Base-by-base conservation (phyloP, 73 alveolate genomes). In the Effrenium voratum region DNA sequence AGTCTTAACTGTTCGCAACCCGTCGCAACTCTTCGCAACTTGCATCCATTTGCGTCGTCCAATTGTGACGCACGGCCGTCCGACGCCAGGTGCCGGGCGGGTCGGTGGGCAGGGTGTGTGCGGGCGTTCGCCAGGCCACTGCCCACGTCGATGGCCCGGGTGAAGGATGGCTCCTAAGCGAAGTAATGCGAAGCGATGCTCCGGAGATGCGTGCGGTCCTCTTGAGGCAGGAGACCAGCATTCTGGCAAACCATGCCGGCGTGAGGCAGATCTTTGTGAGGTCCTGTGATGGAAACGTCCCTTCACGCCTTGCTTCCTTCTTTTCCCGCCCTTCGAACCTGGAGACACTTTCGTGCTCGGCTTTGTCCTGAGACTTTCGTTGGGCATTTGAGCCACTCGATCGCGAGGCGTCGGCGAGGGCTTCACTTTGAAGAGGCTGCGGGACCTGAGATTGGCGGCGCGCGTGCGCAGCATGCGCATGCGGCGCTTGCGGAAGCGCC, bases 181-280 rank as follows among this genome's bases (percentile, higher is more conserved):
- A 5, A 5, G 4, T 28, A 16, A 36, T 70, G 82, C 19, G 24
- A 43, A 70, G 8, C n/a, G 16, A 36, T 70, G 8, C 47, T 5
- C 82, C 2, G 45, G 28, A 3, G 22, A 26, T 24, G 19, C 38
- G 55, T 76, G 22, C 13, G 4, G 41, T 55, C 95, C 95, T 87
- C 95, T 10, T 75, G n/a, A 4, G 95, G 95, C 30, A 87, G 50
- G 38, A 60, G 95, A 28, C 85, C 95, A 3, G 95, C 95, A 87
- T 87, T 87, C 63, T 87, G 95, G 79, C 95, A 87, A 49, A 87
- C 95, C 49, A 84, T 87, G 70, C 95, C 95, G 24, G 95, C 84
- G 28, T 87, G 95, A 28, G 95, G 95, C 6, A 87, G 79, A 34
- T 87, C 73, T 19, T 76, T 52, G 40, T 87, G 59, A 38, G 95